phyloP scores from a whole-genome alignment of 2,329 filamentous ascomycete genomes.

The Thelonectria discophora region DNA sequence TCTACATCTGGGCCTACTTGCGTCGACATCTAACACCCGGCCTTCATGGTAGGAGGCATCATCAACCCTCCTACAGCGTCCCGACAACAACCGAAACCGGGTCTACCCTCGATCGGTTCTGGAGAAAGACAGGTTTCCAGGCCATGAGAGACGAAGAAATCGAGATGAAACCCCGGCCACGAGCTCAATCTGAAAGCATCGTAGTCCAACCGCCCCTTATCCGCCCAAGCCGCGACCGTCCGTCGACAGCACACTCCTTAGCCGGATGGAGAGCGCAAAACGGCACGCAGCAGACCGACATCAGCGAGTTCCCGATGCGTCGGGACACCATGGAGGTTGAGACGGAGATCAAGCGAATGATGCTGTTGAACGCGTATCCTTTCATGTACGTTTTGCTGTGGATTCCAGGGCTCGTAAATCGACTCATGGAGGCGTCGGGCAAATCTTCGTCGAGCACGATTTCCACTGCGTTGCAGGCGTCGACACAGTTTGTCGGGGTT shows the following conservation, averaged over 20 bases:
- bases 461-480: constrained; percentile 29
- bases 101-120: constrained; percentile 11
- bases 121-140: constrained; percentile 21
- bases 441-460: constrained; percentile 21
- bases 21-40: constrained; percentile 21
- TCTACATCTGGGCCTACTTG: constrained; percentile 48
- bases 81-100: constrained; percentile 17
- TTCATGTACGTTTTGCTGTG: constrained; percentile 38
- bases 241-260: not conserved
- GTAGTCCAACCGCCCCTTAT: too few relatives aligned
- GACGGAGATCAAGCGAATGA: constrained; percentile 37
- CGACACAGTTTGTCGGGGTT: constrained; percentile 37
- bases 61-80: constrained; percentile 2
- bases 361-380: constrained; percentile 39
- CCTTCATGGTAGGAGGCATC: not conserved
- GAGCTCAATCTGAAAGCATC: not conserved
- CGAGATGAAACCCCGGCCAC: constrained; percentile 2
- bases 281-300: constrained; percentile 30
- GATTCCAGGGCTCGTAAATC: constrained; percentile 36
- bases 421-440: constrained; percentile 34
- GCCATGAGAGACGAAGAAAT: constrained; percentile 27
- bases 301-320: constrained; percentile 38
- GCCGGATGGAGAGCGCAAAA: not conserved
- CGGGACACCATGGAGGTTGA: constrained; percentile 29
- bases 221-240: too few relatives aligned